phyloP scores from a whole-genome alignment of 306 rosid genomes.

The Casuarina equisetifolia region DNA sequence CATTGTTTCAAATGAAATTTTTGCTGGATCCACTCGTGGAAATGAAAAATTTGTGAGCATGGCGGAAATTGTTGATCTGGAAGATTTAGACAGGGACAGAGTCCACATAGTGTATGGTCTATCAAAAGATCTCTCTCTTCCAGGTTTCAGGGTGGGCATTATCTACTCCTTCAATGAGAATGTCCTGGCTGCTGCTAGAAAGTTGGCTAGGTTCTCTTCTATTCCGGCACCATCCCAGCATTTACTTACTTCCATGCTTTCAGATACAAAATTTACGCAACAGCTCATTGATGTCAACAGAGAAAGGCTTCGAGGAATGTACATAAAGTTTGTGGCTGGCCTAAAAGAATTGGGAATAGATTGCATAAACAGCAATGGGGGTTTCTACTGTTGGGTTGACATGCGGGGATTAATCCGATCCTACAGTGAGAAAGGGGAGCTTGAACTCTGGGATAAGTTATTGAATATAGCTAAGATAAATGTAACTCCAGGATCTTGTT shows the following conservation, averaged over 20 bases:
- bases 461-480: constrained; percentile 70
- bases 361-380: constrained; percentile 66
- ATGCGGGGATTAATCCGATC: constrained; percentile 66
- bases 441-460: constrained; percentile 90
- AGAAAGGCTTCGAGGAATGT: constrained; percentile 51
- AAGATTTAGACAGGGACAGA: constrained; percentile 63
- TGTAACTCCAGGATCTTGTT: constrained; percentile 81
- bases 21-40: constrained; percentile 56
- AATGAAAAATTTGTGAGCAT: constrained; percentile 68
- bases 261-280: constrained; percentile 59
- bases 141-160: constrained; percentile 70
- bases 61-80: constrained; percentile 75
- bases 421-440: constrained; percentile 87
- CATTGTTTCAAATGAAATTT: constrained; percentile 72
- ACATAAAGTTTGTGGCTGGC: constrained; percentile 56
- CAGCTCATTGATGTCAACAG: constrained; percentile 49
- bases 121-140: constrained; percentile 78
- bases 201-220: constrained; percentile 69
- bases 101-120: constrained; percentile 76
- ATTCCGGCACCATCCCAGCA: constrained; percentile 71
- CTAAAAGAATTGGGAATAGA: constrained; percentile 73
- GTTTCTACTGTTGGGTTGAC: constrained; percentile 93
- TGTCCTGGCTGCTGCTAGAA: constrained; percentile 60
- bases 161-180: constrained; percentile 73
- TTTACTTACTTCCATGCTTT: constrained; percentile 74